Percentiles rank a stretch among this genome's conserved stretches.
Evolutionary conservation across 2,329 filamentous ascomycete species (phyloP).

Genomic region (Lachnellula arida): DNA sequence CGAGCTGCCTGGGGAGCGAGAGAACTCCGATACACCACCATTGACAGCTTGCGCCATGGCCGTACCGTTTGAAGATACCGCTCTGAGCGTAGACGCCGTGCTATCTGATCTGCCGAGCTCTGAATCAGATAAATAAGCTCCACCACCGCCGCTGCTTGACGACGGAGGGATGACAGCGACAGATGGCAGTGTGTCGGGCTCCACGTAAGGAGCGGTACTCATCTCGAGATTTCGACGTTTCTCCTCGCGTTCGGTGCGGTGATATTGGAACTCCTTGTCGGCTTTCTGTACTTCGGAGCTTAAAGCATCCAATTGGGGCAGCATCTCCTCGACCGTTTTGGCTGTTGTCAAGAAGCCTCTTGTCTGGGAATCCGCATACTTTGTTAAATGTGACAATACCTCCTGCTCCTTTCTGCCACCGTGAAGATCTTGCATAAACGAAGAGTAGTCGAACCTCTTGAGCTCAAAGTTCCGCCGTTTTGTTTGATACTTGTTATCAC

Average conservation of each 20-base stretch:
- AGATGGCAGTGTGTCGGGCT: slow-evolving; percentile 57
- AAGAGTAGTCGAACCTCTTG: slow-evolving; percentile 97
- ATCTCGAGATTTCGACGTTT: slow-evolving; percentile 88
- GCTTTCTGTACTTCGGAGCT: slow-evolving; percentile 85
- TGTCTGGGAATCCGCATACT: slow-evolving; percentile 87
- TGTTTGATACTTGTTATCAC: slow-evolving; percentile 91
- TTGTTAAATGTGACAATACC: slow-evolving; percentile 88
- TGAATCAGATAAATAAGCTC: slow-evolving; percentile 53
- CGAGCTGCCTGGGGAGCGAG: slow-evolving; percentile 54
- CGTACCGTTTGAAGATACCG: slow-evolving; percentile 41
- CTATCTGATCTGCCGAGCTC: slow-evolving; percentile 72
- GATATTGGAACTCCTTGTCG: slow-evolving; percentile 95
- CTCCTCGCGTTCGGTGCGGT: slow-evolving; percentile 91
- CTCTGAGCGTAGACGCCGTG: slow-evolving; percentile 62
- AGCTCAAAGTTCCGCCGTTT: slow-evolving; percentile 94
- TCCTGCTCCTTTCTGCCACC: slow-evolving; percentile 98
- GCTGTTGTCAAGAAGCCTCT: slow-evolving; percentile 75
- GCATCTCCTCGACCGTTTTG: slow-evolving; percentile 79
- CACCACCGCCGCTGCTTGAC: slow-evolving; percentile 25
- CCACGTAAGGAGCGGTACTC: slow-evolving; percentile 68
- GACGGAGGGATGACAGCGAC: slow-evolving; percentile 32
- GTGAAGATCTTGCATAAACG: slow-evolving; percentile 98
- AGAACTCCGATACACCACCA: slow-evolving; percentile 28
- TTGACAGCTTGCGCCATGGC: slow-evolving; percentile 31
- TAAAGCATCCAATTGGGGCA: slow-evolving; percentile 86